phyloP scores from a whole-genome alignment of 2,329 filamentous ascomycete genomes.

The Aureobasidium uvarum region DNA sequence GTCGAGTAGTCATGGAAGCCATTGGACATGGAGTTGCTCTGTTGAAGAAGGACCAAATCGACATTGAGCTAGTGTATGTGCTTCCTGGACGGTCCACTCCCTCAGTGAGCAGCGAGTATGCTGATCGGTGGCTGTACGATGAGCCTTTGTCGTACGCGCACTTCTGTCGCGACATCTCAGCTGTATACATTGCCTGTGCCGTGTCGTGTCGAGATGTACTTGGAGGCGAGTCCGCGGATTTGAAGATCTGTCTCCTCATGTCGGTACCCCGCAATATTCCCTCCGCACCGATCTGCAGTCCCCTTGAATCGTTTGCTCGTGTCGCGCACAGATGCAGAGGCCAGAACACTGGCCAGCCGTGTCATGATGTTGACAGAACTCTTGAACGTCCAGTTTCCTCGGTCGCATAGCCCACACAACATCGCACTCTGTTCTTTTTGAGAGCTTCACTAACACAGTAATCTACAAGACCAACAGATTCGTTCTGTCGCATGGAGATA shows the following conservation, averaged over 20 bases:
- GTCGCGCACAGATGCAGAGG: not conserved
- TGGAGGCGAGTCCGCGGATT: not conserved
- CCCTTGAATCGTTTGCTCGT: not conserved
- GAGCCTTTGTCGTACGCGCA: not conserved
- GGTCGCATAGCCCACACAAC: not conserved
- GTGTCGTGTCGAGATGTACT: not conserved
- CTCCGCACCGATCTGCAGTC: not conserved
- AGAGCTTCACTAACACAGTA: not conserved
- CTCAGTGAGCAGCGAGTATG: not conserved
- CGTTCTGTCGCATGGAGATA: not conserved
- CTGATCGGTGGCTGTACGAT: not conserved
- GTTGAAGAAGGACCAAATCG: not conserved
- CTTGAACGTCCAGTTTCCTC: not conserved
- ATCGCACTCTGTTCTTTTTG: too few species aligned
- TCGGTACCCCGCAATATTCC: not conserved
- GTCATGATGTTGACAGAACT: not conserved
- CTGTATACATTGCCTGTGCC: not conserved
- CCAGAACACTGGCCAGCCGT: not conserved
- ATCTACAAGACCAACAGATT: not conserved
- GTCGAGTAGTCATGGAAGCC: constrained; percentile 50
- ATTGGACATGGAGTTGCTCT: constrained; percentile 39
- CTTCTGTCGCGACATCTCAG: not conserved
- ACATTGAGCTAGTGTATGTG: not conserved
- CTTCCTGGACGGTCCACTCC: not conserved
- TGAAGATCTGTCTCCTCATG: not conserved